phyloP scores from a whole-genome alignment of 164 flowering plant species.

The Berberis vulgaris region DNA sequence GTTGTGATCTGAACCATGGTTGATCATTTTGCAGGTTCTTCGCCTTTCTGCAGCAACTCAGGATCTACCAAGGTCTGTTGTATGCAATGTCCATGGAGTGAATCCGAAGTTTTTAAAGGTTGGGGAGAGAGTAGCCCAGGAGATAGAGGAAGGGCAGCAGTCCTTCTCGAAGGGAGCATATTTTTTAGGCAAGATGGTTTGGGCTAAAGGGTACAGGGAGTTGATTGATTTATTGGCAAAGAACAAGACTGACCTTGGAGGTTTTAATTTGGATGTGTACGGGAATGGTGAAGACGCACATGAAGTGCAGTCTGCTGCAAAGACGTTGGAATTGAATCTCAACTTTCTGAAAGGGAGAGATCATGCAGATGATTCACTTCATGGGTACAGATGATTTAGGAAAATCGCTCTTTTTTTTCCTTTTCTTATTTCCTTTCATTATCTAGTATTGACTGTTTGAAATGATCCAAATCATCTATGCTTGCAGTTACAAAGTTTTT shows the following conservation, averaged over 20 bases:
- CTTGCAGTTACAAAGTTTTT: conserved; percentile 88
- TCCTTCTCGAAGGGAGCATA: conserved; percentile 92
- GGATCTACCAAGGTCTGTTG: conserved; percentile 78
- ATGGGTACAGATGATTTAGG: conserved; percentile 38
- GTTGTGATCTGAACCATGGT: conserved; percentile 5
- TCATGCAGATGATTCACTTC: conserved; percentile 94
- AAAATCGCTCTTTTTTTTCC: neutral
- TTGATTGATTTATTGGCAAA: conserved; percentile 73
- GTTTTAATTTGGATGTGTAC: conserved; percentile 82
- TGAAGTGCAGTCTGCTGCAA: conserved; percentile 80
- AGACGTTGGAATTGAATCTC: conserved; percentile 56
- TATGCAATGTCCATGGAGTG: conserved; percentile 99
- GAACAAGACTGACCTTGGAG: conserved; percentile 72
- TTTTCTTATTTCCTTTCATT: neutral
- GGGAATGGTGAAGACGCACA: conserved; percentile 97
- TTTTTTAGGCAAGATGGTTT: conserved; percentile 96
- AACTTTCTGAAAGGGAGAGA: conserved; percentile 89
- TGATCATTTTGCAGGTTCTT: conserved; percentile 53
- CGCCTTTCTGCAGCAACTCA: conserved; percentile 98
- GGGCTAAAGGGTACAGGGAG: conserved; percentile 96
- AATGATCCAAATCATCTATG: neutral
- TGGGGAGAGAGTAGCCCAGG: conserved; percentile 80
- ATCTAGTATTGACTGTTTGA: neutral
- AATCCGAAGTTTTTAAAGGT: conserved; percentile 85
- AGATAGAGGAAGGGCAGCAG: conserved; percentile 65